phyloP scores from a whole-genome alignment of 192 early-diverging fungal species.

The Radiomyces spectabilis region DNA sequence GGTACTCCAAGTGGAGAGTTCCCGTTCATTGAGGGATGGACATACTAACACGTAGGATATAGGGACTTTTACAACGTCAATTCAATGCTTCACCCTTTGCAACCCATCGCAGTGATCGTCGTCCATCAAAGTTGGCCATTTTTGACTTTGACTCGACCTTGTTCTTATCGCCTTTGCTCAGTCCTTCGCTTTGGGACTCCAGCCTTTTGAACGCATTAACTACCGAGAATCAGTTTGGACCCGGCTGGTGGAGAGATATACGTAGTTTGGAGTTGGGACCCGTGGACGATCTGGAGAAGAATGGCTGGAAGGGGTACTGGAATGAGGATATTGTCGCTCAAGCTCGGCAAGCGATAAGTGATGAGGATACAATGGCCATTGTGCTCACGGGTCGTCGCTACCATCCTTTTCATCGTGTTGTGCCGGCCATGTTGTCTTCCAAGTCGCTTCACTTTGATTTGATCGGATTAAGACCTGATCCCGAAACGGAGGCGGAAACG shows the following conservation, averaged over 20 bases:
- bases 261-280: conserved; percentile 19
- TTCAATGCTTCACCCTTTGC: background rate
- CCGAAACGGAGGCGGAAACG: background rate
- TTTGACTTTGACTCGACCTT: conserved; percentile 28
- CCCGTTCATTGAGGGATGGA: no score
- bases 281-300: background rate
- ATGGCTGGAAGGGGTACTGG: conserved; percentile 25
- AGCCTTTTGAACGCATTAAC: conserved; percentile 1
- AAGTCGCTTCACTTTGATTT: conserved; percentile 18
- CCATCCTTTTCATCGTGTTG: conserved; percentile 19
- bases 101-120: background rate
- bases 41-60: no score
- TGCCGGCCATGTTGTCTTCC: conserved; percentile 4
- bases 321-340: conserved; percentile 17
- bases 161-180: conserved; percentile 23
- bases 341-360: conserved; percentile 9
- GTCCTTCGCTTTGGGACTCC: conserved; percentile 3
- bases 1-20: no score
- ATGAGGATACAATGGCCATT: conserved; percentile 12
- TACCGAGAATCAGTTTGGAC: conserved; percentile 11
- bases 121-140: conserved; percentile 13
- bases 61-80: conserved; percentile 6
- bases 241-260: conserved; percentile 26
- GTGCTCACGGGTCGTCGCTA: conserved; percentile 21
- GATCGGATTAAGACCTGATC: conserved; percentile 25